Evolutionary conservation across 31 red algal genomes (phyloP).

Genomic region (Odonthalia washingtoniensis): DNA sequence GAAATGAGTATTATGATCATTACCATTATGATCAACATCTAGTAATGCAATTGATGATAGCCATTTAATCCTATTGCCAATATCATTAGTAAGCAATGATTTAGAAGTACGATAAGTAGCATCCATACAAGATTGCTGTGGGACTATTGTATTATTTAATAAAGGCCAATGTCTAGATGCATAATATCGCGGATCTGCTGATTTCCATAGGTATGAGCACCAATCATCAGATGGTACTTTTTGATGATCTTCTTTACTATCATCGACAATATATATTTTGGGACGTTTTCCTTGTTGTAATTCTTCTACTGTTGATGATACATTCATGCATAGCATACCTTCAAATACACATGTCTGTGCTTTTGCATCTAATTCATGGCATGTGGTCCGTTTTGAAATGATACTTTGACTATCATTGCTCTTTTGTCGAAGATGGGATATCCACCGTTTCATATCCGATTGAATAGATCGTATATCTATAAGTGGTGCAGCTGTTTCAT

Average conservation of each 20-base stretch:
- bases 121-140: conserved; percentile 49
- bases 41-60: conserved; percentile 45
- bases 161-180: conserved; percentile 65
- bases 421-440: no score
- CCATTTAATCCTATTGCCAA: conserved; percentile 39
- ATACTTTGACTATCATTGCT: no score
- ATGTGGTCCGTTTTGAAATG: conserved; percentile 37
- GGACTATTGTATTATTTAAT: conserved; percentile 45
- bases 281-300: conserved; percentile 26
- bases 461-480: no score
- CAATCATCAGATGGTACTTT: conserved; percentile 35
- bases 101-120: conserved; percentile 38
- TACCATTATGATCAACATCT: conserved; percentile 51
- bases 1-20: conserved; percentile 65
- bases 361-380: conserved; percentile 52
- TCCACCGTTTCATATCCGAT: no score
- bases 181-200: conserved; percentile 61
- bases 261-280: conserved; percentile 54
- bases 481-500: no score
- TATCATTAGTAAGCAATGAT: neutral
- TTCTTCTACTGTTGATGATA: conserved; percentile 12
- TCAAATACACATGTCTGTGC: conserved; percentile 61
- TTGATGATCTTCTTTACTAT: neutral
- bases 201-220: conserved; percentile 41
- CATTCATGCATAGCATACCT: conserved; percentile 50